Evolutionary conservation across 495 filamentous ascomycete genomes (phyloP).

Genomic region (Pyrenopolyporus hunteri): DNA sequence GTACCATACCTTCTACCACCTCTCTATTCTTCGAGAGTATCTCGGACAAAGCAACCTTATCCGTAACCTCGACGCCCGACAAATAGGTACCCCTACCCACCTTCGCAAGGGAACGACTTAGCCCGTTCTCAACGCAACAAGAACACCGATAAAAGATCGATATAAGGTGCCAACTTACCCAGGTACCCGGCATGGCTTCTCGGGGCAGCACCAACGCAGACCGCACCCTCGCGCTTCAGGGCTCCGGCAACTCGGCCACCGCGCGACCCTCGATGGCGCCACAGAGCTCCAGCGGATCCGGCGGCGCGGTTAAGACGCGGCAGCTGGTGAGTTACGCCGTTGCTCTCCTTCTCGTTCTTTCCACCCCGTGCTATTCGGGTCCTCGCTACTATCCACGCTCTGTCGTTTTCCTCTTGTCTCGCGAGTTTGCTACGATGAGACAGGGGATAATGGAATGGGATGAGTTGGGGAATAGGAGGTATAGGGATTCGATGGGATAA

Average conservation of each 20-base stretch:
- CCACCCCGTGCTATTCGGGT: not conserved
- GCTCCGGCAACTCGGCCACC: constrained; percentile 15
- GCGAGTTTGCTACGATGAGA: not conserved
- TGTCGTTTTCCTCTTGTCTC: too few relatives aligned
- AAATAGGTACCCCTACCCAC: not conserved
- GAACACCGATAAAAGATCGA: too few relatives aligned
- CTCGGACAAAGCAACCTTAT: too few relatives aligned
- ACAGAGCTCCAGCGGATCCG: constrained; percentile 25
- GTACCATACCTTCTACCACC: too few relatives aligned
- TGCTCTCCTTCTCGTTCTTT: not conserved
- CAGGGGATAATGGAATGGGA: not conserved
- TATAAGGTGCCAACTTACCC: too few relatives aligned
- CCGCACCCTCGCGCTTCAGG: constrained; percentile 26
- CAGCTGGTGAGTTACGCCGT: constrained; percentile 48
- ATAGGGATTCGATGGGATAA: not conserved
- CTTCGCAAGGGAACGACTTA: not conserved
- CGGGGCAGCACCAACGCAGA: constrained; percentile 27
- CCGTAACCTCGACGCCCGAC: too few relatives aligned
- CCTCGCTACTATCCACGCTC: not conserved
- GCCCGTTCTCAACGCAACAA: not conserved
- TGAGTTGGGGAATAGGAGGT: not conserved
- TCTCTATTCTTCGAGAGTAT: too few relatives aligned
- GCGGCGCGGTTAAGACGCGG: constrained; percentile 45
- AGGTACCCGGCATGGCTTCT: constrained; percentile 29
- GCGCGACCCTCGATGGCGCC: constrained; percentile 1